These are phyloP conservation scores for Eutypa lata DNA, from an alignment of 2,329 filamentous ascomycete genomes.

Conservation along the genomic window DNA sequence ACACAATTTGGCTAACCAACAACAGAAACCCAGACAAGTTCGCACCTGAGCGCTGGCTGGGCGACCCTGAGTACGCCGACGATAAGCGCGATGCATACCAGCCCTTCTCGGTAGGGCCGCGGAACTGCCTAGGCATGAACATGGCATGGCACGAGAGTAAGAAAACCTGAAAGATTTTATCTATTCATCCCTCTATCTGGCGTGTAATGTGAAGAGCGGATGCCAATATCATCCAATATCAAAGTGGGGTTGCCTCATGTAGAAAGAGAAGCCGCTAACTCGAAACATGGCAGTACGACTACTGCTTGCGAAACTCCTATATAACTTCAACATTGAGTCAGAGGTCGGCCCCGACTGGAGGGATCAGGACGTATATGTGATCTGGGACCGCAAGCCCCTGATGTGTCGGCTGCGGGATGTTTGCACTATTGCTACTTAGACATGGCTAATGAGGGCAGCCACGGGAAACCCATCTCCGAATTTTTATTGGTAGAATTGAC, in stretches of 20 bases:
- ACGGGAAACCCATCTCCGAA: too few relatives aligned
- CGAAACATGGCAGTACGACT: not conserved
- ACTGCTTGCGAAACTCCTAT: not conserved
- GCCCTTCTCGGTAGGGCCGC: conserved; percentile 5
- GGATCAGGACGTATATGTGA: not conserved
- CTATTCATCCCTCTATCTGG: too few relatives aligned
- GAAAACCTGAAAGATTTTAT: too few relatives aligned
- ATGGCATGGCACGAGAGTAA: not conserved
- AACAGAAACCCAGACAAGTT: conserved; percentile 5
- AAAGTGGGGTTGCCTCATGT: too few relatives aligned
- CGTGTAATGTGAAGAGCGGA: too few relatives aligned
- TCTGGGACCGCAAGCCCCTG: not conserved
- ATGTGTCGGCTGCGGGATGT: not conserved
- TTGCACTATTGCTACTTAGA: too few relatives aligned
- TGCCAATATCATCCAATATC: too few relatives aligned
- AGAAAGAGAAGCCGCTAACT: too few relatives aligned
- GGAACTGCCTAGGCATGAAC: conserved; percentile 3
- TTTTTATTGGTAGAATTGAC: too few relatives aligned
- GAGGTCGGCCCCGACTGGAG: not conserved
- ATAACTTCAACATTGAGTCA: not conserved
- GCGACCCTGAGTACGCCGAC: conserved; percentile 2
- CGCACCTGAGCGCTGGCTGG: conserved; percentile 9
- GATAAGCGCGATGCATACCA: conserved; percentile 5
- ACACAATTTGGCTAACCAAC: not conserved
- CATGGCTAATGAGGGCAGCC: too few relatives aligned